Percentiles rank a stretch among this genome's conserved stretches.
Conservation (phyloP, 768 basidiomycete species). For the Auricularia heimuer region DNA sequence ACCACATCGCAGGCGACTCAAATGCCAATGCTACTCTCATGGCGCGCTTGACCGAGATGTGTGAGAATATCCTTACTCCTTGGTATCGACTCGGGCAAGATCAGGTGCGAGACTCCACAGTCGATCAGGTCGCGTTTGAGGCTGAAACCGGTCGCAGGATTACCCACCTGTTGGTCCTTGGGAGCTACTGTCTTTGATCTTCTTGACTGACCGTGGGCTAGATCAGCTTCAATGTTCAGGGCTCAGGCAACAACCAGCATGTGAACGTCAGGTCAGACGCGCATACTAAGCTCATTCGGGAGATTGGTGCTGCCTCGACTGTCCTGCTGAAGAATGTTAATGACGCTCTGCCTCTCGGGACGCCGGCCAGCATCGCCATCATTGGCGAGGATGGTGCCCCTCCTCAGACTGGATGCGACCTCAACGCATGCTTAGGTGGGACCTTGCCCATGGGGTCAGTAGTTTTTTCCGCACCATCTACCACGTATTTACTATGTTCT, state of each 20-base stretch:
- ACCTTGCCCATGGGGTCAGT: conserved; percentile 10
- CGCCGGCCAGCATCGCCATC: conserved; percentile 6
- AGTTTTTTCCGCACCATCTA: not conserved
- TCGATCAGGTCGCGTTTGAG: not conserved
- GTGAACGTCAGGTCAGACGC: conserved; percentile 22
- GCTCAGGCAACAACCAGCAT: conserved; percentile 4
- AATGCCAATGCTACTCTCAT: not conserved
- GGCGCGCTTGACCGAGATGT: not conserved
- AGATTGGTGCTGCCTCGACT: conserved; percentile 27
- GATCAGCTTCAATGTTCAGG: not conserved
- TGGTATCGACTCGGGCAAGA: not conserved
- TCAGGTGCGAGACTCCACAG: not conserved
- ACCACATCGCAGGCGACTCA: not conserved
- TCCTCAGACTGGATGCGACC: conserved; percentile 7
- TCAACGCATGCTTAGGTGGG: conserved; percentile 13
- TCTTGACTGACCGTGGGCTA: not conserved
- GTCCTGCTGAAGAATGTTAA: conserved; percentile 28
- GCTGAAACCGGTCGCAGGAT: not conserved
- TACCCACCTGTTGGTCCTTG: not conserved
- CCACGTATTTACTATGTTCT: not conserved
- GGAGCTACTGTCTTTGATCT: not conserved
- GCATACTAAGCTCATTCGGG: conserved; percentile 21
- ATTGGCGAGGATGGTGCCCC: conserved; percentile 9
- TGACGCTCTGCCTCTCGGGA: conserved; percentile 18
- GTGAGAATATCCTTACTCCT: not conserved